These are phyloP conservation scores for Cutaneotrichosporon daszewskae DNA, from an alignment of 1,284 basidiomycete species.

Conservation along the genomic window DNA sequence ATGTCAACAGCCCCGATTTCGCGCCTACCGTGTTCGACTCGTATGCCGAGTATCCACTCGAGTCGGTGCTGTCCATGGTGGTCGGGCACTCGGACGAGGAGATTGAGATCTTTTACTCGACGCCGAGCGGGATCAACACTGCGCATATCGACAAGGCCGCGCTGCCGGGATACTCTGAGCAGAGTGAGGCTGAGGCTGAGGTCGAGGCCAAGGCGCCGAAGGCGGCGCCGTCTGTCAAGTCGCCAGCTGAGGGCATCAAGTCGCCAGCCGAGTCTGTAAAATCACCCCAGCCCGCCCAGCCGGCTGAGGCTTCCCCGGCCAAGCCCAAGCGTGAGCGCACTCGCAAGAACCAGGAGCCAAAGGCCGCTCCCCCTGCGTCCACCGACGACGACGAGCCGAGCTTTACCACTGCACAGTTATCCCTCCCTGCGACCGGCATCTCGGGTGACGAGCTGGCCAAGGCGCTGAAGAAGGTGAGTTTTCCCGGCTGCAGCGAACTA, in stretches of 20 bases:
- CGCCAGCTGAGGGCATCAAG: neutral
- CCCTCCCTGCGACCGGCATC: too few relatives aligned
- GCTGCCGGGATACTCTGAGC: neutral
- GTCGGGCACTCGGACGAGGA: conserved; percentile 16
- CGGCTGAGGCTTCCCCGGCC: too few relatives aligned
- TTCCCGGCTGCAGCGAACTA: too few relatives aligned
- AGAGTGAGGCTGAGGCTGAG: neutral
- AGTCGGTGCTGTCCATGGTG: conserved; percentile 26
- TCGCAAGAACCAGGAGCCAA: too few relatives aligned
- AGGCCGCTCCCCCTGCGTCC: too few relatives aligned
- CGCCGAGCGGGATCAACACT: conserved; percentile 27
- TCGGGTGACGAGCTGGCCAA: conserved; percentile 7
- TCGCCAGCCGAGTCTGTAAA: too few relatives aligned
- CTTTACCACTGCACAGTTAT: too few relatives aligned
- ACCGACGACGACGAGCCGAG: too few relatives aligned
- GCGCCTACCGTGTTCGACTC: conserved; percentile 22
- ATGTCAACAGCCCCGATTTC: conserved; percentile 7
- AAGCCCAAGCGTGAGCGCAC: too few relatives aligned
- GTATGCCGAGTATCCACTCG: conserved; percentile 30
- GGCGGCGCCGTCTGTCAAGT: neutral
- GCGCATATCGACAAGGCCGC: conserved; percentile 17
- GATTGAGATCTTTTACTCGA: conserved; percentile 25
- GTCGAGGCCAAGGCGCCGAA: neutral
- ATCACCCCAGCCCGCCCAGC: too few relatives aligned
- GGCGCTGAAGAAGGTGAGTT: conserved; percentile 21